Evolutionary conservation across 345 rosid species (phyloP).

Genomic region (Microthlaspi erraticum): DNA sequence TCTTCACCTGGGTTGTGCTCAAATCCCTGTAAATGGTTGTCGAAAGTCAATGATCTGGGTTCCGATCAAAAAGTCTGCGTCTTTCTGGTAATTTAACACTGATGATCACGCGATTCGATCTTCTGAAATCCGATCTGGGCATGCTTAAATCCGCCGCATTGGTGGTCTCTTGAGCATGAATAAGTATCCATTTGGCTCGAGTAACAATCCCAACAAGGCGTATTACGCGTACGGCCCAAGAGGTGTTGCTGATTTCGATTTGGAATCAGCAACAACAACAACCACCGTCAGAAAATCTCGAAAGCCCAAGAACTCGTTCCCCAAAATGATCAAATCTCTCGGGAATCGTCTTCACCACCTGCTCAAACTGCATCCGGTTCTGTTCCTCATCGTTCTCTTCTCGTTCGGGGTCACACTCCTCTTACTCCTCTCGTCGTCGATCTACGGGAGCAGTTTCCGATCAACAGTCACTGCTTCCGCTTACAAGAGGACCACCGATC

Average conservation of each 20-base stretch:
- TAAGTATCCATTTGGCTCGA: constrained; percentile 54
- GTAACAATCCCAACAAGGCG: constrained; percentile 48
- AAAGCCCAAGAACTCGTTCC: constrained; percentile 54
- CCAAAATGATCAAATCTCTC: constrained; percentile 66
- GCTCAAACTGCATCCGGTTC: constrained; percentile 68
- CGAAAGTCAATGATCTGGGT: constrained; percentile 31
- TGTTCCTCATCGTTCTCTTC: constrained; percentile 56
- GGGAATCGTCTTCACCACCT: constrained; percentile 59
- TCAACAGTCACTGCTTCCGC: constrained; percentile 9
- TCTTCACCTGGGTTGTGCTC: constrained; percentile 35
- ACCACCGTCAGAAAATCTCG: constrained; percentile 61
- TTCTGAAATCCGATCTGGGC: constrained; percentile 47
- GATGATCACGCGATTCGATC: constrained; percentile 38
- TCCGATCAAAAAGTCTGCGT: constrained; percentile 33
- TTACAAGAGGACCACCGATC: constrained; percentile 47
- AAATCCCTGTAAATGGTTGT: constrained; percentile 9
- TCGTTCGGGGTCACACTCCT: constrained; percentile 69
- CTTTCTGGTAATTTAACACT: constrained; percentile 16
- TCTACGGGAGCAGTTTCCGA: constrained; percentile 56
- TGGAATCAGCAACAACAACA: constrained; percentile 61
- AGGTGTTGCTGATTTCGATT: constrained; percentile 65
- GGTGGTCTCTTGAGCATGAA: constrained; percentile 57
- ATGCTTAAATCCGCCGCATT: constrained; percentile 49
- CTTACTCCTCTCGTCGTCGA: constrained; percentile 50
- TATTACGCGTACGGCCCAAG: constrained; percentile 71